Percentiles rank a stretch among this genome's conserved stretches.
Conservation (phyloP, 2,329 filamentous ascomycete genomes). For the Amauroascus niger region DNA sequence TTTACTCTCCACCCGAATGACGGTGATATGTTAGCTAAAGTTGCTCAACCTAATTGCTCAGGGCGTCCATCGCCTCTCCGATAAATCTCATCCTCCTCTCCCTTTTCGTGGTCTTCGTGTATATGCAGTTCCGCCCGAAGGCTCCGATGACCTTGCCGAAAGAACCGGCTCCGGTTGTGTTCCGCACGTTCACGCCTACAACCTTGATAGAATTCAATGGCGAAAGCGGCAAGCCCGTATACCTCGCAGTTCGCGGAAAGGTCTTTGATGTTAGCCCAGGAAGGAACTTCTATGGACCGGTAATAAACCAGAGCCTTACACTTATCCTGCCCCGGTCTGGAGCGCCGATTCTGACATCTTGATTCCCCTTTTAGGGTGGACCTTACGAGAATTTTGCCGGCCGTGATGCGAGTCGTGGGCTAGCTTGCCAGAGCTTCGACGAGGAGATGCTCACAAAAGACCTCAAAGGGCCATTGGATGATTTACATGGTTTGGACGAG, state of each 20-base stretch:
- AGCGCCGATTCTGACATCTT: neutral
- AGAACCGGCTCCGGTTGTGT: slow-evolving; percentile 60
- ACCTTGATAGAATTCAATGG: slow-evolving; percentile 85
- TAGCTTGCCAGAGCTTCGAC: slow-evolving; percentile 89
- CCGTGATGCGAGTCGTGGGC: slow-evolving; percentile 74
- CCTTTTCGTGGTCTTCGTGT: slow-evolving; percentile 48
- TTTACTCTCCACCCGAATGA: neutral
- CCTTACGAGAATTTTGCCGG: slow-evolving; percentile 96
- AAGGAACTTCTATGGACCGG: slow-evolving; percentile 86
- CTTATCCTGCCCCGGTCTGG: neutral
- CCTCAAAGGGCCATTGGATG: slow-evolving; percentile 71
- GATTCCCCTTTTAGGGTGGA: slow-evolving; percentile 48
- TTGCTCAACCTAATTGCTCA: slow-evolving; percentile 22
- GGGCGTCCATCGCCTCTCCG: slow-evolving; percentile 47
- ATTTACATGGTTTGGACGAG: slow-evolving; percentile 56
- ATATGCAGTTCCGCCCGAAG: slow-evolving; percentile 50
- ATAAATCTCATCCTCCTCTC: slow-evolving; percentile 54
- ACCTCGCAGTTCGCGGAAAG: slow-evolving; percentile 78
- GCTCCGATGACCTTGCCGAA: slow-evolving; percentile 44
- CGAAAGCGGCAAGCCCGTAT: slow-evolving; percentile 61
- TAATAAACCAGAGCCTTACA: slow-evolving; percentile 18
- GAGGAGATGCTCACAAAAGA: slow-evolving; percentile 91
- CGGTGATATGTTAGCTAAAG: neutral
- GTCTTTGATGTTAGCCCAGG: slow-evolving; percentile 86
- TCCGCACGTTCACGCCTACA: slow-evolving; percentile 72